Evolutionary conservation across 2,329 filamentous ascomycete species (phyloP).

Genomic region (Aspergillus ustus): DNA sequence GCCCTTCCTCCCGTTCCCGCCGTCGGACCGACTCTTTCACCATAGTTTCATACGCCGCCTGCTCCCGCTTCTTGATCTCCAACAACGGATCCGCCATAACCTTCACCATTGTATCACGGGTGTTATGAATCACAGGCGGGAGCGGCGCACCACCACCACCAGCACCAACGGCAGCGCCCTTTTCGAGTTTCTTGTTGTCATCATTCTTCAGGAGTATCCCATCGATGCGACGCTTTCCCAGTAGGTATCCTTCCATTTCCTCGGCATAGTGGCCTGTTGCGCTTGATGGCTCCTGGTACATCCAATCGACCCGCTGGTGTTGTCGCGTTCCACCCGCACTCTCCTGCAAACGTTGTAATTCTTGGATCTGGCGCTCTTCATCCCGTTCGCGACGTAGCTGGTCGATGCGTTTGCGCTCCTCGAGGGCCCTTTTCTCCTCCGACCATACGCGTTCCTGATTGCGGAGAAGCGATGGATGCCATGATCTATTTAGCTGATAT

Average conservation of each 20-base stretch:
- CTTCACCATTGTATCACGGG: slow-evolving; percentile 81
- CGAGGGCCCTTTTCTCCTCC: slow-evolving; percentile 87
- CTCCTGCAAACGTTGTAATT: slow-evolving; percentile 88
- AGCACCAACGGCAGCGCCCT: slow-evolving; percentile 54
- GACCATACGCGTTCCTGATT: slow-evolving; percentile 92
- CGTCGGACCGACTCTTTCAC: slow-evolving; percentile 50
- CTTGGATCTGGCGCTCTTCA: slow-evolving; percentile 89
- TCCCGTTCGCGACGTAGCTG: slow-evolving; percentile 91
- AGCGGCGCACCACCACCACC: slow-evolving; percentile 18
- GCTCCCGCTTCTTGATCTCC: slow-evolving; percentile 91
- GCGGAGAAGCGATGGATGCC: slow-evolving; percentile 86
- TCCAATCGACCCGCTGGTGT: slow-evolving; percentile 90
- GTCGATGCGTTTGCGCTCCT: slow-evolving; percentile 92
- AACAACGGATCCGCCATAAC: slow-evolving; percentile 88
- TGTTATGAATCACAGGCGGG: slow-evolving; percentile 59
- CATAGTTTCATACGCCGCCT: slow-evolving; percentile 70
- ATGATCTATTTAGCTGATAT: slow-evolving; percentile 61
- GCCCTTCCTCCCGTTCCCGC: slow-evolving; percentile 25
- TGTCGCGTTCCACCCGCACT: slow-evolving; percentile 81
- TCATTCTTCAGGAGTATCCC: slow-evolving; percentile 75
- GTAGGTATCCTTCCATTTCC: slow-evolving; percentile 89
- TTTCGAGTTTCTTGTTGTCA: slow-evolving; percentile 80
- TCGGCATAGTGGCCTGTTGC: slow-evolving; percentile 74
- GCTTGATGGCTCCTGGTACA: slow-evolving; percentile 87
- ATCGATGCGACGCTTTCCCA: slow-evolving; percentile 92